Conservation (phyloP, 306 rosid species). For the Canavalia ensiformis region DNA sequence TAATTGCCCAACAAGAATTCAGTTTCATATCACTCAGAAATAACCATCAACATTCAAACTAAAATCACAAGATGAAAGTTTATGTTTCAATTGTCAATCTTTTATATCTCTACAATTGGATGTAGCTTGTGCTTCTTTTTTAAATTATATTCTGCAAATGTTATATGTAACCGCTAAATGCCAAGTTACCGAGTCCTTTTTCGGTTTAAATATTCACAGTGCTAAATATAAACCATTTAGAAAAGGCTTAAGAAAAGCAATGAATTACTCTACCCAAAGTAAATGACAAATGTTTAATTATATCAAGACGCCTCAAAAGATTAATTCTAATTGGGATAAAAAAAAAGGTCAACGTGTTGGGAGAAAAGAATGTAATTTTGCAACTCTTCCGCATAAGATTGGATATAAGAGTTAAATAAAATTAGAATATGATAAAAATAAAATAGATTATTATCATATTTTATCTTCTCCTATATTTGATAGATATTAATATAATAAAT, state of each 20-base stretch:
- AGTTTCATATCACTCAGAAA: neutral
- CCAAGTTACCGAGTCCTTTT: neutral
- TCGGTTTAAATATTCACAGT: neutral
- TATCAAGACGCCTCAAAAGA: neutral
- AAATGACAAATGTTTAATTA: neutral
- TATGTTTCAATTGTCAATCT: neutral
- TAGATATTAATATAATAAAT: no score
- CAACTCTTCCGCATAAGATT: neutral
- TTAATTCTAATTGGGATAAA: neutral
- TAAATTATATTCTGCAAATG: neutral
- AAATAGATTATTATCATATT: no score
- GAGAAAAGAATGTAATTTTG: neutral
- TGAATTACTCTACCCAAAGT: conserved; percentile 10
- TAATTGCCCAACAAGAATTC: conserved; percentile 14
- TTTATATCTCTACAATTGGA: neutral
- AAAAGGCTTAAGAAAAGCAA: neutral
- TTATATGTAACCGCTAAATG: neutral
- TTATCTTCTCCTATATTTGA: no score
- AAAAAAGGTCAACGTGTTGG: neutral
- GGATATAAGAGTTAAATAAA: no score
- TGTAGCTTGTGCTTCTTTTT: neutral
- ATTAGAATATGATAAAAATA: no score
- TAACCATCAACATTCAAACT: neutral
- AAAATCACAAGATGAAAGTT: neutral
- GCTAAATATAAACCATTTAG: neutral